These are phyloP conservation scores for Polygonum maritimum DNA, from an alignment of 148 eudicot genomes.

Conservation along the genomic window DNA sequence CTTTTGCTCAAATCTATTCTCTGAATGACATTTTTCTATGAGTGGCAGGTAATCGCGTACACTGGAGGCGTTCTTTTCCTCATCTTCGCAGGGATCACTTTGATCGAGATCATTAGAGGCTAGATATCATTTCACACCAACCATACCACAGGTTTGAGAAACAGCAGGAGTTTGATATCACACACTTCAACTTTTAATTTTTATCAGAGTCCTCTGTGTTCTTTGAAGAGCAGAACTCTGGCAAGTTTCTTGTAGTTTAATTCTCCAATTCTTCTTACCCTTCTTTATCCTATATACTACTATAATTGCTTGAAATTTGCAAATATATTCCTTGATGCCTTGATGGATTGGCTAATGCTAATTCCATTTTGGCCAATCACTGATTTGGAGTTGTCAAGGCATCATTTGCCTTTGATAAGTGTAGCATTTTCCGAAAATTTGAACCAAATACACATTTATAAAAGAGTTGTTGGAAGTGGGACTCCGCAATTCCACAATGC, in stretches of 20 bases:
- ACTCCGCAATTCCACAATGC: too few relatives aligned
- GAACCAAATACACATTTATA: too few relatives aligned
- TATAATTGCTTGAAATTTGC: neutral
- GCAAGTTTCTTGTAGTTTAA: neutral
- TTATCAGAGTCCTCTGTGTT: neutral
- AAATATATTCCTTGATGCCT: neutral
- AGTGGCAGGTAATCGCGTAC: conserved; percentile 63
- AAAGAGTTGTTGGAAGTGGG: too few relatives aligned
- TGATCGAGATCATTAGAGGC: conserved; percentile 54
- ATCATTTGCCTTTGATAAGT: too few relatives aligned
- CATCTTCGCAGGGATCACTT: conserved; percentile 69
- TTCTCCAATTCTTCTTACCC: neutral
- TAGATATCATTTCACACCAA: conserved; percentile 7
- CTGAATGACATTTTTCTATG: neutral
- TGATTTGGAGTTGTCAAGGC: too few relatives aligned
- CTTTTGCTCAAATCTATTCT: neutral
- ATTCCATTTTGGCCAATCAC: neutral
- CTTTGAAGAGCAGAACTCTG: neutral
- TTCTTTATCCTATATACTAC: neutral
- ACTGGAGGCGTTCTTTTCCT: conserved; percentile 82
- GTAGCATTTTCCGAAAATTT: too few relatives aligned
- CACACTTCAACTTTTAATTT: neutral
- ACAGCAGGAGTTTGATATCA: neutral
- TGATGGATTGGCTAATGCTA: neutral
- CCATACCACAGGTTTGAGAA: neutral